Percentiles rank a stretch among this genome's conserved stretches.
Evolutionary conservation across 331 rosid species (phyloP).

Genomic region (Malus hybrid): DNA sequence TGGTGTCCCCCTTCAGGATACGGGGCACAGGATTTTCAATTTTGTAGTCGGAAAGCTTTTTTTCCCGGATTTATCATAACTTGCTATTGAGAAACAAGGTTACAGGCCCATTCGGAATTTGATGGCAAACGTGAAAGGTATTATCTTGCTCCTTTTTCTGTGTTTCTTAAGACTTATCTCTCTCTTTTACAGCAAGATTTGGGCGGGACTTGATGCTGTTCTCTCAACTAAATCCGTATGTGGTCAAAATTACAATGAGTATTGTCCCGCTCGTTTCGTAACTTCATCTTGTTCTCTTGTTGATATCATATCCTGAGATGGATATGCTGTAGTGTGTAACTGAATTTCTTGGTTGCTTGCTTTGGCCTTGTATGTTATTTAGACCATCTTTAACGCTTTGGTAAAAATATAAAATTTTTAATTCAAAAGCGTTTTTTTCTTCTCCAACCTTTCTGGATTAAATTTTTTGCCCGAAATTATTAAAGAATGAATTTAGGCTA

Average conservation of each 20-base stretch:
- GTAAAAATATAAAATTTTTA: too few species aligned
- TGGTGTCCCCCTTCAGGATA: constrained; percentile 32
- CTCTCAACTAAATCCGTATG: not conserved
- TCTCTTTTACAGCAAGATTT: not conserved
- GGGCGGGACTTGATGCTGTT: not conserved
- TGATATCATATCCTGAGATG: not conserved
- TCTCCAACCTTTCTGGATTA: too few species aligned
- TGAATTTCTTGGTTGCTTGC: not conserved
- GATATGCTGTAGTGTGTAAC: not conserved
- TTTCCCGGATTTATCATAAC: constrained; percentile 43
- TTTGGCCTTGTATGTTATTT: not conserved
- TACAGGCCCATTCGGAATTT: constrained; percentile 17
- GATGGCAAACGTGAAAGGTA: constrained; percentile 21
- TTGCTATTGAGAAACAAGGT: constrained; percentile 36
- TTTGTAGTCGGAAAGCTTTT: constrained; percentile 52
- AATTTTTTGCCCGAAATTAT: too few species aligned
- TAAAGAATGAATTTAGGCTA: too few species aligned
- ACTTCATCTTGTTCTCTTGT: not conserved
- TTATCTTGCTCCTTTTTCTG: constrained; percentile 1
- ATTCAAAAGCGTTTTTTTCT: too few species aligned
- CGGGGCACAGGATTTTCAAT: constrained; percentile 49
- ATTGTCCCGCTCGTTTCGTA: not conserved
- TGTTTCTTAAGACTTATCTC: too few species aligned
- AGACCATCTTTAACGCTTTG: too few species aligned
- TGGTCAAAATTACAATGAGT: not conserved